Base-by-base conservation (phyloP, 176 grass and related monocot species). In the Tillandsia fasciculata region DNA sequence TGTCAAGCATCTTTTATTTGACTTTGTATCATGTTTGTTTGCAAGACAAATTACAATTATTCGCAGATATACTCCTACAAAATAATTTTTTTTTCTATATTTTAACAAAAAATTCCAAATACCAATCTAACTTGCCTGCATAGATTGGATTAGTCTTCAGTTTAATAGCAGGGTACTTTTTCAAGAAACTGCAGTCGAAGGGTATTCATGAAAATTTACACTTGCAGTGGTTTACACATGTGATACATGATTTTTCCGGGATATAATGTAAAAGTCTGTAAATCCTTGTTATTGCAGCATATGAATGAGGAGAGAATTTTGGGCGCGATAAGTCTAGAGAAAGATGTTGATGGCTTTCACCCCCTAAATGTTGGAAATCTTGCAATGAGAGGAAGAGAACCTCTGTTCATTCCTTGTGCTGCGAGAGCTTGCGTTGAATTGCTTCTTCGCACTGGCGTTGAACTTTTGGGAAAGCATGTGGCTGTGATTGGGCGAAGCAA, bases 341-440 rank as follows among this genome's bases (percentile, higher is more conserved):
- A 97, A 59, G 93, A 97, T 83, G 93, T 97, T 49, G 93, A 97
- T 79, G 93, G 93, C 64, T 97, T 97, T 66, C 89, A 97, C 70
- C 93, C 89, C 12, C 51, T 87, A 69, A 97, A 92, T 29, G 84
- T 92, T 42, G 93, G 93, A 10, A 92, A 97, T 78, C 89, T 97
- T 57, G 93, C 84, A 52, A 80, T 97, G 28, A 81, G 86, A 78
- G 87, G 74, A 57, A 77, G 74, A 68, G 75, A 87, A 53, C 93
- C 93, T 64, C 78, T 90, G 66, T 97, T 88, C 74, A 72, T 96
- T 27, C 84, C 93, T 14, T 96, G 93, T 56, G 89, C 89, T 80
- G 93, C 93, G 59, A 97, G 85, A 73, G 93, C 93, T 53, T 97
- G 93, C 76, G 50, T 97, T 52, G 72, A 92, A 56, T 76, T 97